phyloP scores from a whole-genome alignment of 441 rosid genomes.

The Pelargonium citronellum region DNA sequence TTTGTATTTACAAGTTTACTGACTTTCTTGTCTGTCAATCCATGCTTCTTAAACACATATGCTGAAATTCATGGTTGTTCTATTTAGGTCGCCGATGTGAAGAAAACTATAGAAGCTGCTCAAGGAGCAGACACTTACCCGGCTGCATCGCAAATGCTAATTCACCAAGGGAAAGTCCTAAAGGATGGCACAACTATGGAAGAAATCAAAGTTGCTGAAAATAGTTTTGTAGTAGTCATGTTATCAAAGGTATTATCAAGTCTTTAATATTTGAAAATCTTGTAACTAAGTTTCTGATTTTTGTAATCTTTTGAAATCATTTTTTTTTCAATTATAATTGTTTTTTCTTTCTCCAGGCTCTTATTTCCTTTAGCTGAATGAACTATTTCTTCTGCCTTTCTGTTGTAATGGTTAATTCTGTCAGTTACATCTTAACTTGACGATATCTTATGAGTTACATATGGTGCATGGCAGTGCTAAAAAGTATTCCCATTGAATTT shows the following conservation, averaged over 20 bases:
- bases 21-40: not conserved
- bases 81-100: conserved; percentile 55
- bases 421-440: no score
- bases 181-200: conserved; percentile 58
- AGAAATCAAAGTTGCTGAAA: conserved; percentile 62
- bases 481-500: not conserved
- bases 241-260: conserved; percentile 43
- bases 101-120: conserved; percentile 46
- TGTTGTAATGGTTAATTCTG: no score
- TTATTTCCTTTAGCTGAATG: no score
- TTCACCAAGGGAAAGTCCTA: conserved; percentile 76
- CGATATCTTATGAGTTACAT: no score
- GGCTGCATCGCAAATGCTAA: conserved; percentile 65
- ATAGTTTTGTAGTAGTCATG: conserved; percentile 70
- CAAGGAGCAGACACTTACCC: conserved; percentile 58
- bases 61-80: not conserved
- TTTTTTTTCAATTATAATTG: not conserved
- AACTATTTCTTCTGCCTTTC: no score
- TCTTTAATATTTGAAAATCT: not conserved
- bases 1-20: not conserved
- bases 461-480: no score
- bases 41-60: not conserved
- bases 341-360: no score
- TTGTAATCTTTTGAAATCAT: not conserved
- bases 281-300: no score